Evolutionary conservation across 371 early-diverging fungal species (phyloP).

Genomic region (Zychaea mexicana): DNA sequence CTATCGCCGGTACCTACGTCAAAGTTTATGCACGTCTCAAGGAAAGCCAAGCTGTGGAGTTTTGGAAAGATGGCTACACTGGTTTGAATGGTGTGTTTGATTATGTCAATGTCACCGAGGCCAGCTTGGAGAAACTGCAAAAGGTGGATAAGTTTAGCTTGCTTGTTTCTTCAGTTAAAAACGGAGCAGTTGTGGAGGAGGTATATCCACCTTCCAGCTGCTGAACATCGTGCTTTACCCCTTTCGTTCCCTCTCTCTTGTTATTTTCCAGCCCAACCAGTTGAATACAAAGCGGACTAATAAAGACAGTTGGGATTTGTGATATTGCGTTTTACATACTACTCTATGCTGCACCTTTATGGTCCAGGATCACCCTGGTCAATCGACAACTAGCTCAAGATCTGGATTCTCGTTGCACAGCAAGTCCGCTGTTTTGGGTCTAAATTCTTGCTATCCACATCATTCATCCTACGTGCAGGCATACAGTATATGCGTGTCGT

Average conservation of each 20-base stretch:
- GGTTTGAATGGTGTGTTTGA: slow-evolving; percentile 63
- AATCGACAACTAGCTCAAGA: background rate
- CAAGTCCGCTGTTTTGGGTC: background rate
- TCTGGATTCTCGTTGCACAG: background rate
- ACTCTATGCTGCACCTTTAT: background rate
- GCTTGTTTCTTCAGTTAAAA: slow-evolving; percentile 27
- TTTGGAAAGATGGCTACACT: slow-evolving; percentile 71
- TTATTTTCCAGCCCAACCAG: background rate
- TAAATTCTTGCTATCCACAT: too few species aligned
- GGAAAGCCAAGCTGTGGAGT: slow-evolving; percentile 24
- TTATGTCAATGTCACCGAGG: slow-evolving; percentile 55
- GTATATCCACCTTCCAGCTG: slow-evolving; percentile 28
- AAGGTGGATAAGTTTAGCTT: slow-evolving; percentile 39
- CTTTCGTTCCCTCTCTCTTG: background rate
- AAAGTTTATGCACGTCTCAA: slow-evolving; percentile 61
- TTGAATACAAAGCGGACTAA: too few species aligned
- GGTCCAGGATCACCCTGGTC: background rate
- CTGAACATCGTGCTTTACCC: background rate
- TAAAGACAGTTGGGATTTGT: too few species aligned
- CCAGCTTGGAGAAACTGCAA: slow-evolving; percentile 24
- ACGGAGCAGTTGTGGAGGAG: slow-evolving; percentile 45
- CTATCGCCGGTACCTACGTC: slow-evolving; percentile 58
- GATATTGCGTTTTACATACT: too few species aligned
- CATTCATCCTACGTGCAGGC: too few species aligned
- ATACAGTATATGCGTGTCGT: too few species aligned